Evolutionary conservation across 805 yeast genomes (phyloP).

Genomic region (Candida awuae): DNA sequence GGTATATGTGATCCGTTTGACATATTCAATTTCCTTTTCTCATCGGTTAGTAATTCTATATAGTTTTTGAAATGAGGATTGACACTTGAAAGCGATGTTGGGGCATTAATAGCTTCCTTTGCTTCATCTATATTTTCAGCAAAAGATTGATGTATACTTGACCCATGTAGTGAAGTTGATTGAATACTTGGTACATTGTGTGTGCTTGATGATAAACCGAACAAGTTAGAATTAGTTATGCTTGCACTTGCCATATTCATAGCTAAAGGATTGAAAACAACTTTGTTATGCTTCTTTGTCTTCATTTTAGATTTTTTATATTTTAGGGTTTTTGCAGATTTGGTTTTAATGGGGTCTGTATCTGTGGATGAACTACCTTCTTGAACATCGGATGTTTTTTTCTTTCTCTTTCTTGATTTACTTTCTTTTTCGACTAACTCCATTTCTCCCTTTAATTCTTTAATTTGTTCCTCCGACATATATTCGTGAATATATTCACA

Average conservation of each 20-base stretch:
- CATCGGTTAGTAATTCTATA: background rate
- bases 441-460: conserved; percentile 30
- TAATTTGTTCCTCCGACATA: conserved; percentile 36
- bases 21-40: background rate
- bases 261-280: conserved; percentile 26
- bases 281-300: conserved; percentile 8
- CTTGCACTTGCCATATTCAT: conserved; percentile 13
- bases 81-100: too few species aligned
- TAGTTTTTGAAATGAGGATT: background rate
- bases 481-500: conserved; percentile 41
- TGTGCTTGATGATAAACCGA: too few species aligned
- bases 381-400: conserved; percentile 7
- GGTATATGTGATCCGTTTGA: too few species aligned
- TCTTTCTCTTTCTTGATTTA: conserved; percentile 35
- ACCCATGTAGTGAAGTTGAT: background rate
- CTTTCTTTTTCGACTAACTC: conserved; percentile 32
- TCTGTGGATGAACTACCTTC: too few species aligned
- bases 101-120: too few species aligned
- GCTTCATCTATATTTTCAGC: too few species aligned
- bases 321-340: too few species aligned
- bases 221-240: background rate
- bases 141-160: too few species aligned
- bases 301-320: background rate
- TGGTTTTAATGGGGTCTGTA: background rate
- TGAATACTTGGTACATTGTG: too few species aligned